Evolutionary conservation across 768 basidiomycete species (phyloP), one percentile per base, ranked within the genome.

Genomic region (Cystobasidium tubakii): DNA sequence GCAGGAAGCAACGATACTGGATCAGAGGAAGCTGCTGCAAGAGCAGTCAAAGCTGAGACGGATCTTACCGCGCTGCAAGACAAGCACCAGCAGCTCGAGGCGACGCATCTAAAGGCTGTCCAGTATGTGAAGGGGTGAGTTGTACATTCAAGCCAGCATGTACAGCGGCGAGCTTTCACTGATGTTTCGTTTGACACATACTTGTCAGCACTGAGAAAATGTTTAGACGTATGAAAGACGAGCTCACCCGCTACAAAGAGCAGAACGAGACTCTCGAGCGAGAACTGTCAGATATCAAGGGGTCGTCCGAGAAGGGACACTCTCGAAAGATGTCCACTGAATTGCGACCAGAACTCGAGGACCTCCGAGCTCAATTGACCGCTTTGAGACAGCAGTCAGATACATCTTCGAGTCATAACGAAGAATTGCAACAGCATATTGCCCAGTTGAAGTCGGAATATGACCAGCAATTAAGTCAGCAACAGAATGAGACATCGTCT

Each of bases 221-320:
- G 88, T 90, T 97, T 84, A 88, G 92, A 77, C 87, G 89, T 77
- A 91, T 97, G 89, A 91, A 92, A 81, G 95, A 94, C 72, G 96
- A 98, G 79, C 83, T 97, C 73, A 89, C 86, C 76, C 94, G 90
- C 83, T 91, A 95, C 82, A 97, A 96, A 83, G 84, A 84, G 60
- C 82, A 88, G 55, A 94, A 92, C 79, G 84, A 87, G 54, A 84
- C 85, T 72, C 86, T 98, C 31, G 92, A 97, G 80, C 82, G 85
- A n/a, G 91, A 97, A 77, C 84, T 95, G 25, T 92, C 95, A 73
- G 79, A 53, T 19, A 53, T 55, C 31, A 62, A 66, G 23, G 39
- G 55, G 1, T 63, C n/a, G 7, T 25, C 64, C 31, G 33, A 50
- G 27, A 27, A 31, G 21, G 46, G 62, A 34, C 71, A 64, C 25